A percentile compares a stretch with the other conserved stretches of the same genome.
phyloP scores from a whole-genome alignment of 176 grass and related monocot species.

The Poa annua region DNA sequence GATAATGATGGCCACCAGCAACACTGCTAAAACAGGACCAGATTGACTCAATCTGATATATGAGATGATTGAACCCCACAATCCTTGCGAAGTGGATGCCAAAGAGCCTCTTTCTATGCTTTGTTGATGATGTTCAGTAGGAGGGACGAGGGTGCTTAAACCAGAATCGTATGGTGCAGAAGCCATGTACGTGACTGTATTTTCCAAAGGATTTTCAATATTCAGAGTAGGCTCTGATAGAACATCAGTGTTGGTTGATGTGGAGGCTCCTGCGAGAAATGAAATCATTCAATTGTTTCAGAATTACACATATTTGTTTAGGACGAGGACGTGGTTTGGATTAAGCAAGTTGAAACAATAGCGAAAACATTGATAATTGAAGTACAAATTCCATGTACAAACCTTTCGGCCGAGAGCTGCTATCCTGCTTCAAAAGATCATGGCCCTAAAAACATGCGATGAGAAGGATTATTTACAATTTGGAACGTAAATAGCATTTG shows the following conservation, averaged over 20 bases:
- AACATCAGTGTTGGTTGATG: conserved; percentile 12
- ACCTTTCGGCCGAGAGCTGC: conserved; percentile 56
- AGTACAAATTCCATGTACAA: conserved; percentile 36
- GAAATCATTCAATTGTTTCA: conserved; percentile 14
- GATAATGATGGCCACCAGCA: conserved; percentile 62
- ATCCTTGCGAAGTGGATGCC: conserved; percentile 51
- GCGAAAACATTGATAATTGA: background rate
- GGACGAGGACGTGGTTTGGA: background rate
- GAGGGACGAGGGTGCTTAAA: conserved; percentile 38
- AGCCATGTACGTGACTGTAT: conserved; percentile 20
- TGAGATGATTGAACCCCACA: conserved; percentile 56
- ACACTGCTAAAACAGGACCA: conserved; percentile 56
- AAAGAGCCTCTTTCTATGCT: conserved; percentile 45
- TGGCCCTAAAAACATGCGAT: conserved; percentile 67
- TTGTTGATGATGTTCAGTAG: conserved; percentile 46
- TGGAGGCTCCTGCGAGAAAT: conserved; percentile 38
- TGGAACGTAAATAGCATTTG: conserved; percentile 30
- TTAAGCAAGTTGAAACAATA: conserved; percentile 1
- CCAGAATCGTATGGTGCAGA: conserved; percentile 40
- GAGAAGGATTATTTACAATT: conserved; percentile 30
- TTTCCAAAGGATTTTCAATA: conserved; percentile 48
- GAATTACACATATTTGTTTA: background rate
- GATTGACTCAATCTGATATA: conserved; percentile 57
- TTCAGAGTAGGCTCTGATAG: conserved; percentile 38
- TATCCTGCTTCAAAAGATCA: conserved; percentile 76